Base-by-base conservation (phyloP, 108 stramenopile species). In the Hondaea fermentalgiana region DNA sequence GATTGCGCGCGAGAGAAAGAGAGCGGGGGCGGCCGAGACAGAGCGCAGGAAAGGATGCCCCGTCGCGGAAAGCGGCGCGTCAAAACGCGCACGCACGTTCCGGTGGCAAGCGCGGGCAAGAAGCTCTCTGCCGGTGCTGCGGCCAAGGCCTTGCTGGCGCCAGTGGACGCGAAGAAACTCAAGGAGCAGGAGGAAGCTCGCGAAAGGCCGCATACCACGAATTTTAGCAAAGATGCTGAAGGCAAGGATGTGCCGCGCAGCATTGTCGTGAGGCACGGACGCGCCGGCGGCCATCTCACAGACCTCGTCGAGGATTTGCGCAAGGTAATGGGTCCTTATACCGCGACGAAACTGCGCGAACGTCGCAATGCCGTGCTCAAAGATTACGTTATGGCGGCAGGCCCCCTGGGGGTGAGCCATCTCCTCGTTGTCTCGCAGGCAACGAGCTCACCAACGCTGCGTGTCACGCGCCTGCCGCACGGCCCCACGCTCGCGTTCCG, bases 401-500 rank as follows among this genome's bases (percentile, higher is more conserved):
- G 94, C 10, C 93, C 95, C 16, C 91, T 99, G 88, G 98, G 97
- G 21, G 92, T 99, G 57, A 97, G 97, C 0, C 99, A 99, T 91
- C 93, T 99, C 44, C 58, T 99, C 57, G 93, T 95, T 5, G 90
- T 99, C 21, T 95, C 96, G 14, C 97, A 98, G 94, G 45, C 51
- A 1, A 98, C 96, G 47, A 90, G 96, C 23, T 89, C 92, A 59
- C 89, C 98, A 58, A 96, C 93, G 72, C 89, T 98, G 60, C 90
- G 97, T 23, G 87, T 99, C 25, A 97, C 96, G 6, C 93, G 98
- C 14, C 91, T 96, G 44, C 99, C 98, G 44, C 89, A 94, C 5
- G 99, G 99, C 10, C 99, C 99, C 6, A 98, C 98, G 5, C 89
- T 99, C 17, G 92, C 96, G 3, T 99, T 99, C 91, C 95, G 97